Evolutionary conservation across 106 monocot genomes (phyloP).

Genomic region (Dioscorea zingiberensis): DNA sequence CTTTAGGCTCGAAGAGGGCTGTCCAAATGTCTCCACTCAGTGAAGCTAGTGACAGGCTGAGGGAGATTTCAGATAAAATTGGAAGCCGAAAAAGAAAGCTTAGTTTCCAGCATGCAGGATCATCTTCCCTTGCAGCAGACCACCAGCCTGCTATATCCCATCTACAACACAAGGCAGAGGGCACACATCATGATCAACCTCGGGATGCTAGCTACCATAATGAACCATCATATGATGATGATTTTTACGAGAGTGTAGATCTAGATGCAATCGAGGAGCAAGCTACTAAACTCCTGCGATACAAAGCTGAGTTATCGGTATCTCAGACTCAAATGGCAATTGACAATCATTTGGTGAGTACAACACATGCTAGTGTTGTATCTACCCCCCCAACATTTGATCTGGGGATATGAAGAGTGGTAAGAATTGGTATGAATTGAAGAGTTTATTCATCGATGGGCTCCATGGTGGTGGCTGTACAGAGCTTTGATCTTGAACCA

Average conservation of each 20-base stretch:
- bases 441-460: too few species aligned
- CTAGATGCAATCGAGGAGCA: conserved; percentile 89
- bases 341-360: too few species aligned
- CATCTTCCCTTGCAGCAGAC: conserved; percentile 7
- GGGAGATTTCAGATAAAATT: conserved; percentile 25
- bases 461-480: too few species aligned
- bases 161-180: conserved; percentile 3
- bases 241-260: conserved; percentile 75
- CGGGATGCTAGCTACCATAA: background rate
- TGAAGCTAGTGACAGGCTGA: conserved; percentile 12
- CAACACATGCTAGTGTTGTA: too few species aligned
- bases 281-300: conserved; percentile 53
- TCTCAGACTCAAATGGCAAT: too few species aligned
- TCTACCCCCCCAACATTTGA: conserved; percentile 59
- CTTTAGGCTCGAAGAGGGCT: conserved; percentile 5
- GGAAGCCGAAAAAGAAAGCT: conserved; percentile 81
- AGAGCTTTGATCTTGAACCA: too few species aligned
- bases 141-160: background rate
- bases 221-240: conserved; percentile 46
- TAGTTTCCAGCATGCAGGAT: conserved; percentile 33
- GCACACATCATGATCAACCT: background rate
- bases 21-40: background rate
- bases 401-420: conserved; percentile 42
- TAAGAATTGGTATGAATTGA: too few species aligned
- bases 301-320: conserved; percentile 16